Evolutionary conservation across 805 yeast genomes (phyloP).

Genomic region (Barnettozyma californica): DNA sequence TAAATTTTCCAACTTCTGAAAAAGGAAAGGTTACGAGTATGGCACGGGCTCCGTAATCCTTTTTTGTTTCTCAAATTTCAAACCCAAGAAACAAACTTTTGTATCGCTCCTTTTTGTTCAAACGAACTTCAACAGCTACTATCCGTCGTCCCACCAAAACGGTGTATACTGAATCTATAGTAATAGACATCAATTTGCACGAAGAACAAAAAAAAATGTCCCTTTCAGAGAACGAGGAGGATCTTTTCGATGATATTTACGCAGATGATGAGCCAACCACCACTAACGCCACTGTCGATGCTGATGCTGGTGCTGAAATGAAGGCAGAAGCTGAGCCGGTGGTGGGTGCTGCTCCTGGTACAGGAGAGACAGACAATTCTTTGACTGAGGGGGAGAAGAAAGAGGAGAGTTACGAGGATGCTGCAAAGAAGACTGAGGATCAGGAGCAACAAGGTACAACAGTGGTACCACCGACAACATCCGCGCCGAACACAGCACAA

Average conservation of each 20-base stretch:
- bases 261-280: slow-evolving; percentile 25
- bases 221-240: slow-evolving; percentile 85
- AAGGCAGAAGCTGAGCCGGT: slow-evolving; percentile 12
- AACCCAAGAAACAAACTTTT: too few relatives aligned
- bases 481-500: not conserved
- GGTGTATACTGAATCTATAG: slow-evolving; percentile 5
- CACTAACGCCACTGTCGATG: slow-evolving; percentile 16
- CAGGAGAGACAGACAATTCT: not conserved
- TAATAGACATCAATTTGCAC: slow-evolving; percentile 3
- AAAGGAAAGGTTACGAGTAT: not conserved
- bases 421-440: not conserved
- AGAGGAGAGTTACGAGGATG: not conserved
- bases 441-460: not conserved
- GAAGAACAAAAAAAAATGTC: slow-evolving; percentile 40
- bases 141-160: not conserved
- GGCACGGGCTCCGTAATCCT: not conserved
- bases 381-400: not conserved
- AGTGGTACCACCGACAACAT: slow-evolving; percentile 6
- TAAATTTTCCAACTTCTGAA: not conserved
- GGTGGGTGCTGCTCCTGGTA: slow-evolving; percentile 7
- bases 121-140: not conserved
- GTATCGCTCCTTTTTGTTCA: too few relatives aligned
- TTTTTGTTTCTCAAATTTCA: too few relatives aligned
- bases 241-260: slow-evolving; percentile 88
- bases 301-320: slow-evolving; percentile 11